phyloP scores from a whole-genome alignment of 176 grass and related monocot genomes.

The Oryza australiensis region DNA sequence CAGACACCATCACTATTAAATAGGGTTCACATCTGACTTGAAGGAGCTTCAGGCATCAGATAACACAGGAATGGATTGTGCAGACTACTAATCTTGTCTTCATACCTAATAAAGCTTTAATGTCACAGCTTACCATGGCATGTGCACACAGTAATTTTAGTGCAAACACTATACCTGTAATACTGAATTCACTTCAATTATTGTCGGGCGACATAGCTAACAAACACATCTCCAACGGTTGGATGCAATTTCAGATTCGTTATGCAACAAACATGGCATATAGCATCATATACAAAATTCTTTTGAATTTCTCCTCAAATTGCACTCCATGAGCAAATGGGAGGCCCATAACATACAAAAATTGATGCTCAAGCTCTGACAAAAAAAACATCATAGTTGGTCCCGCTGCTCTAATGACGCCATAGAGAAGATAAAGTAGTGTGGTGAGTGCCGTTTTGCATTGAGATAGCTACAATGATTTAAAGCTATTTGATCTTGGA shows the following conservation, averaged over 20 bases:
- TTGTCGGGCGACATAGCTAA: not conserved
- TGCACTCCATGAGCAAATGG: not conserved
- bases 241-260: not conserved
- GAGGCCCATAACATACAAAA: not conserved
- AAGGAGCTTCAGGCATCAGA: not conserved
- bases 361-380: not conserved
- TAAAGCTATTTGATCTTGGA: not conserved
- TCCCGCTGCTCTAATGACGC: not conserved
- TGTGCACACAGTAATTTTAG: not conserved
- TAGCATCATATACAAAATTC: not conserved
- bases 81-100: no score
- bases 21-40: not conserved
- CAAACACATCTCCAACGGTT: not conserved
- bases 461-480: constrained; percentile 4
- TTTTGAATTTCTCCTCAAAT: not conserved
- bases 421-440: not conserved
- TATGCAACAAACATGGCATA: not conserved
- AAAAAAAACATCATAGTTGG: not conserved
- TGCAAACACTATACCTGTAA: not conserved
- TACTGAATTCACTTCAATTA: not conserved
- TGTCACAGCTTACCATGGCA: not conserved
- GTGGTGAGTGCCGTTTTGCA: not conserved
- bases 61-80: not conserved
- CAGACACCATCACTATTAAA: not conserved
- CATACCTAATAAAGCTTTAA: not conserved